These are phyloP conservation scores for Suillus fuscotomentosus DNA, from an alignment of 768 basidiomycete genomes.

Conservation along the genomic window DNA sequence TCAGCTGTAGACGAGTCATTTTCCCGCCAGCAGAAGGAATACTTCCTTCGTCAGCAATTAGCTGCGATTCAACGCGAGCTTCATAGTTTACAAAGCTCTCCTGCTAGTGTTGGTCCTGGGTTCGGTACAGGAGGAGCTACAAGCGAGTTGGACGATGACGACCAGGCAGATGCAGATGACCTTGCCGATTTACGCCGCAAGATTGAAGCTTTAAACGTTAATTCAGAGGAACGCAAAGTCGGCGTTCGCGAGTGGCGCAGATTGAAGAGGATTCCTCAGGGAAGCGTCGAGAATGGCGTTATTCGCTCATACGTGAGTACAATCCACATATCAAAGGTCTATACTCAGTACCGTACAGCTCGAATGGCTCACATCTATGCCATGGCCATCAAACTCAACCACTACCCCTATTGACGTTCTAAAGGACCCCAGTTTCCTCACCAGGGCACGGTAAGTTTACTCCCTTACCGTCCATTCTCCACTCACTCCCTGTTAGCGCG, in stretches of 20 bases:
- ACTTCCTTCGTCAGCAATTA: slow-evolving; percentile 81
- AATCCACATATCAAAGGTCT: not conserved
- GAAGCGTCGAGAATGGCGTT: slow-evolving; percentile 89
- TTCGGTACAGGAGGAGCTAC: slow-evolving; percentile 24
- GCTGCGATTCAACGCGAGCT: slow-evolving; percentile 80
- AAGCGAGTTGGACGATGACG: slow-evolving; percentile 72
- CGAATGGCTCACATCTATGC: slow-evolving; percentile 85
- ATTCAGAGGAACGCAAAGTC: slow-evolving; percentile 80
- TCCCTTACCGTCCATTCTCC: not conserved
- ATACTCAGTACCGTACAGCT: slow-evolving; percentile 44
- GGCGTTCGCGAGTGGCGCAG: slow-evolving; percentile 82
- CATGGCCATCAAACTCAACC: slow-evolving; percentile 61
- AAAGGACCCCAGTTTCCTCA: slow-evolving; percentile 57
- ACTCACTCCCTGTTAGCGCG: slow-evolving; percentile 22
- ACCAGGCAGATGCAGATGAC: slow-evolving; percentile 80
- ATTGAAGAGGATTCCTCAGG: slow-evolving; percentile 83
- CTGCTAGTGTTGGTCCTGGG: slow-evolving; percentile 13
- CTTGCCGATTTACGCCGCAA: slow-evolving; percentile 67
- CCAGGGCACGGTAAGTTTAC: slow-evolving; percentile 52
- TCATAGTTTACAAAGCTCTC: slow-evolving; percentile 45
- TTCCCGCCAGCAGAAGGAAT: slow-evolving; percentile 88
- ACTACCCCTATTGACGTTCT: slow-evolving; percentile 35
- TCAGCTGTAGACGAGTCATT: slow-evolving; percentile 78
- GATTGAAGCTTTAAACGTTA: slow-evolving; percentile 71
- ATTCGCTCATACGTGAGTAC: slow-evolving; percentile 73